These are phyloP conservation scores for Solanum verrucosum DNA, from an alignment of 257 asterid species.

Conservation along the genomic window DNA sequence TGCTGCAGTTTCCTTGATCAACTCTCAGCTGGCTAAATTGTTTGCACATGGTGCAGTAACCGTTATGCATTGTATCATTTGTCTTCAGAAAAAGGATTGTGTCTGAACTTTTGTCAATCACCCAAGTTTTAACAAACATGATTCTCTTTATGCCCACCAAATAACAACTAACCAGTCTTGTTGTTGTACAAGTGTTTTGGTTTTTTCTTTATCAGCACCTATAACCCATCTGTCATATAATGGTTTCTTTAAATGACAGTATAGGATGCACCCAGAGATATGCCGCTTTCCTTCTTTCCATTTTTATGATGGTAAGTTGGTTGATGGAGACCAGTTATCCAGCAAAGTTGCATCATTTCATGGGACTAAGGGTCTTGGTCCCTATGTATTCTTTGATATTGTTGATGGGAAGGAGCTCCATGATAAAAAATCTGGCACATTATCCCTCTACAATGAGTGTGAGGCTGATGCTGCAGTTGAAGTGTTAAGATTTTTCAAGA, in stretches of 20 bases:
- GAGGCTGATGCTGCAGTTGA: constrained; percentile 98
- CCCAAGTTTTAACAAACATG: neutral
- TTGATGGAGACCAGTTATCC: constrained; percentile 60
- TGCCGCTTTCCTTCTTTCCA: constrained; percentile 83
- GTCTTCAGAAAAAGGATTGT: neutral
- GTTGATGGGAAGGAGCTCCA: constrained; percentile 82
- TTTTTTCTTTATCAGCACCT: constrained; percentile 3
- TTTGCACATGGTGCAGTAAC: neutral
- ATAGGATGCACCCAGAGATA: constrained; percentile 99
- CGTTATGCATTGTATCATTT: neutral
- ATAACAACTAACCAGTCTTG: neutral
- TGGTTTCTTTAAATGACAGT: constrained; percentile 44
- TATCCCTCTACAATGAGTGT: constrained; percentile 68
- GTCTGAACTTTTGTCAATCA: neutral
- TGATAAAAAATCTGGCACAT: constrained; percentile 61
- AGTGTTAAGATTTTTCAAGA: constrained; percentile 52
- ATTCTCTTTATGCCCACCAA: neutral
- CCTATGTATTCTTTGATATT: constrained; percentile 82
- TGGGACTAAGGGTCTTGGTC: constrained; percentile 71
- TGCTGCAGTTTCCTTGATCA: neutral
- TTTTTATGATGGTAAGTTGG: constrained; percentile 91
- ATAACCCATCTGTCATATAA: constrained; percentile 1
- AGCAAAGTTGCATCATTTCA: constrained; percentile 72
- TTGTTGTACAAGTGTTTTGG: neutral
- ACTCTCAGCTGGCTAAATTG: neutral